Percentiles rank a stretch among this genome's conserved stretches.
These are phyloP conservation scores for Begonia peltatifolia DNA, from an alignment of 306 rosid species.

Conservation along the genomic window DNA sequence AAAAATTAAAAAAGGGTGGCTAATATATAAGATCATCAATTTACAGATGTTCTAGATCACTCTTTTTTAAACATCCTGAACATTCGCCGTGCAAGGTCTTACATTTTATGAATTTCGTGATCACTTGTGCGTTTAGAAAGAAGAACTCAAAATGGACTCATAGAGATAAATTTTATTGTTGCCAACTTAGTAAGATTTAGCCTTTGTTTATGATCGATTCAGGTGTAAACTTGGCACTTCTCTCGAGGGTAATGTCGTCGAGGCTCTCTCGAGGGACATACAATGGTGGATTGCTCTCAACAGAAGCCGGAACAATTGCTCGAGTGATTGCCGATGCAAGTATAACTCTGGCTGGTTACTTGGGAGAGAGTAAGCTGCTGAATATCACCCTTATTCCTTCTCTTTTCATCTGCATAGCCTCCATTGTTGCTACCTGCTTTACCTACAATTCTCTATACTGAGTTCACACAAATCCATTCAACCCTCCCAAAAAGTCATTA, in stretches of 20 bases:
- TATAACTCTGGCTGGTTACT: slow-evolving; percentile 68
- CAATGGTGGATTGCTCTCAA: slow-evolving; percentile 79
- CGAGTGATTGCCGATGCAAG: slow-evolving; percentile 89
- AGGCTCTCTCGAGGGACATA: slow-evolving; percentile 96
- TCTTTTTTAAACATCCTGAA: too few relatives aligned
- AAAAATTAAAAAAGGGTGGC: too few relatives aligned
- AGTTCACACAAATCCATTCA: background rate
- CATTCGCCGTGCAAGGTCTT: too few relatives aligned
- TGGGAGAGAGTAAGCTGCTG: slow-evolving; percentile 65
- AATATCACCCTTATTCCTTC: slow-evolving; percentile 79
- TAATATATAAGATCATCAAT: too few relatives aligned
- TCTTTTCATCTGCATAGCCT: slow-evolving; percentile 50
- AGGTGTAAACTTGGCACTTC: slow-evolving; percentile 93
- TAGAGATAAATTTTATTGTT: too few relatives aligned
- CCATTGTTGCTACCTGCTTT: slow-evolving; percentile 76
- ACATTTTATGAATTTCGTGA: too few relatives aligned
- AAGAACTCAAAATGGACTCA: too few relatives aligned
- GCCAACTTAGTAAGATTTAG: background rate
- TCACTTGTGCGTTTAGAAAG: too few relatives aligned
- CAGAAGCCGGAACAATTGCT: slow-evolving; percentile 93
- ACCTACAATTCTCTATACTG: slow-evolving; percentile 87
- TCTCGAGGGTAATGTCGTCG: slow-evolving; percentile 92
- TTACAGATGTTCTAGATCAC: too few relatives aligned
- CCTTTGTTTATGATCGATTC: slow-evolving; percentile 1
- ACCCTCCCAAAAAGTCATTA: too few relatives aligned